Evolutionary conservation across 2,329 filamentous ascomycete species (phyloP).

Genomic region (Fusarium piperis): DNA sequence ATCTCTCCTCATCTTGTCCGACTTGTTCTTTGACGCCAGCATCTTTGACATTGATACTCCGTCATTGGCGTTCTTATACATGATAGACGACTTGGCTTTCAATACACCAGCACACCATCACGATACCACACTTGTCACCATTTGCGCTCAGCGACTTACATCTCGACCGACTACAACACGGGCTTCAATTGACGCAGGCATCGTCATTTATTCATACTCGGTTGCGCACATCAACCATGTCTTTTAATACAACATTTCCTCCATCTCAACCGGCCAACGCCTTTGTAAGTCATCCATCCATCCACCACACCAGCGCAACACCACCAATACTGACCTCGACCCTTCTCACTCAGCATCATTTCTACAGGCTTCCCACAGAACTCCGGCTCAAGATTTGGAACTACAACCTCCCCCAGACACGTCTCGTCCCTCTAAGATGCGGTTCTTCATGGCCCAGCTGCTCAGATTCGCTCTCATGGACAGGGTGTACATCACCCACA

Average conservation of each 20-base stretch:
- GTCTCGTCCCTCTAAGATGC: conserved; percentile 56
- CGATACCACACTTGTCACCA: background rate
- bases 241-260: conserved; percentile 6
- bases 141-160: conserved; percentile 3
- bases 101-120: background rate
- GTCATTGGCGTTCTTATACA: background rate
- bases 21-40: background rate
- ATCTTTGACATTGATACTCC: background rate
- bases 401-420: conserved; percentile 53
- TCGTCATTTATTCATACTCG: background rate
- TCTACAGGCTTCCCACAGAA: conserved; percentile 56
- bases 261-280: conserved; percentile 1
- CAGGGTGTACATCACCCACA: conserved; percentile 54
- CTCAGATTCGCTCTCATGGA: conserved; percentile 26
- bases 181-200: background rate
- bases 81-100: background rate
- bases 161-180: background rate
- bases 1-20: background rate
- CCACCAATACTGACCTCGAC: conserved; percentile 12
- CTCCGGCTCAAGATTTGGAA: conserved; percentile 60
- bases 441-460: conserved; percentile 45
- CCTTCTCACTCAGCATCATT: conserved; percentile 48
- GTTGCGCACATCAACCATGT: conserved; percentile 2
- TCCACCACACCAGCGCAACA: background rate
- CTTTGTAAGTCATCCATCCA: conserved; percentile 29